Evolutionary conservation across 2,329 filamentous ascomycete genomes (phyloP).

Genomic region (Claviceps pusilla): DNA sequence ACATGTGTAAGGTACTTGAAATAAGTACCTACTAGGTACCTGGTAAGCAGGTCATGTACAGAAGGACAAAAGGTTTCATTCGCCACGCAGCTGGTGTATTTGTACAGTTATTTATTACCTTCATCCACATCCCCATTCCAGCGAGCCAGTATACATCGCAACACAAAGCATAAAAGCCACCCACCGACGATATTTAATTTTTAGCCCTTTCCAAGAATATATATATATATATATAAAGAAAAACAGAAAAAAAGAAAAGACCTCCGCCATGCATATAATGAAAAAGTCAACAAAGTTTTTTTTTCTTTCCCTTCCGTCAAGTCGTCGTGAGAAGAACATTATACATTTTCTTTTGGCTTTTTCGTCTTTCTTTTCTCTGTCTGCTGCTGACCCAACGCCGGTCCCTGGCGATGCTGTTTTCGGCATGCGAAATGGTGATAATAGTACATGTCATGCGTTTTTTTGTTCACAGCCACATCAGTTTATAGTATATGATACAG

Average conservation of each 20-base stretch:
- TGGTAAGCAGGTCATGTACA: too few species aligned
- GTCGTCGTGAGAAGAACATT: constrained; percentile 32
- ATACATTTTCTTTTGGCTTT: constrained; percentile 16
- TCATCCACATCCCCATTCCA: background rate
- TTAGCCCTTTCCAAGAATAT: constrained; percentile 2
- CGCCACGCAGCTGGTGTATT: background rate
- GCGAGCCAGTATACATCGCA: constrained; percentile 1
- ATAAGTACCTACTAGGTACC: too few species aligned
- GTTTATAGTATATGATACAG: constrained; percentile 2
- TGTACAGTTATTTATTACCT: background rate
- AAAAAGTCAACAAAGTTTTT: background rate
- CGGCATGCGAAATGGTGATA: background rate
- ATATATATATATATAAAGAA: background rate
- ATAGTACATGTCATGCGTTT: constrained; percentile 9
- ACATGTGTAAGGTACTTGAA: too few species aligned
- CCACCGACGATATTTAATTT: background rate
- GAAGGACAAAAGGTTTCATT: background rate
- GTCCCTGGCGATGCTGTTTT: constrained; percentile 10
- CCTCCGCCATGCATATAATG: constrained; percentile 14
- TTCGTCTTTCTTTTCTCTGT: background rate
- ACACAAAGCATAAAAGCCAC: background rate
- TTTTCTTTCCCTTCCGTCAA: constrained; percentile 4
- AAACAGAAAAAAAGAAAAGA: background rate
- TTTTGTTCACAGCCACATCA: constrained; percentile 2
- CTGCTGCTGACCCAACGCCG: constrained; percentile 19